Conservation (phyloP, 1,284 basidiomycete genomes). For the Paramarasmius palmivorus region DNA sequence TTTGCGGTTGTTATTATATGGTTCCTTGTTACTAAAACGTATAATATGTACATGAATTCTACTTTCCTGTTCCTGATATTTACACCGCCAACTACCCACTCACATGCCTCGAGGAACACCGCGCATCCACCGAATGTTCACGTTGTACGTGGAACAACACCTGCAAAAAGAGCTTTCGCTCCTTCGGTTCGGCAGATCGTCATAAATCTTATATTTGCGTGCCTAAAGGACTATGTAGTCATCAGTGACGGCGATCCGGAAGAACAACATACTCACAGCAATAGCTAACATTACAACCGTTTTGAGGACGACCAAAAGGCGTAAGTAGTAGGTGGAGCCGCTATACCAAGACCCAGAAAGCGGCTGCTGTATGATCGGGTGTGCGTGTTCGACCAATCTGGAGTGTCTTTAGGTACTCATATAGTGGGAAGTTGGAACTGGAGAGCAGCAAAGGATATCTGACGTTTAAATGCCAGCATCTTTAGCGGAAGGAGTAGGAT, state of each 20-base stretch:
- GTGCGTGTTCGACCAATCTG: conserved; percentile 45
- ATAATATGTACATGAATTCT: too few species aligned
- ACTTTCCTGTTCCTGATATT: neutral
- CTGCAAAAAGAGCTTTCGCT: conserved; percentile 76
- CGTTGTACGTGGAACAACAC: conserved; percentile 87
- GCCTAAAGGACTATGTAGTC: neutral
- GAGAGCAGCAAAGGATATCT: conserved; percentile 97
- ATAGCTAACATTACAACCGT: conserved; percentile 96
- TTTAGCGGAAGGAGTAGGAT: neutral
- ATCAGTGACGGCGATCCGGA: neutral
- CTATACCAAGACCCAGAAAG: conserved; percentile 88
- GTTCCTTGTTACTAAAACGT: too few species aligned
- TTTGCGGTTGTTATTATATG: too few species aligned
- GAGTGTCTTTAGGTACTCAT: conserved; percentile 82
- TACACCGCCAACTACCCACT: conserved; percentile 53
- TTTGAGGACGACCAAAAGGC: conserved; percentile 96
- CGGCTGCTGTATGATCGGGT: conserved; percentile 66
- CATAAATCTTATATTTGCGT: conserved; percentile 44
- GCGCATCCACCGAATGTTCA: conserved; percentile 98
- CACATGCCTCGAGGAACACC: conserved; percentile 95
- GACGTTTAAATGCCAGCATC: conserved; percentile 7
- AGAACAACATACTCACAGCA: conserved; percentile 47
- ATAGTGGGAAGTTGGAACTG: conserved; percentile 98
- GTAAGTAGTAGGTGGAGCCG: conserved; percentile 90
- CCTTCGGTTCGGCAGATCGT: conserved; percentile 81